These are phyloP conservation scores for Knufia fluminis DNA, from an alignment of 2,329 filamentous ascomycete species.

Conservation along the genomic window DNA sequence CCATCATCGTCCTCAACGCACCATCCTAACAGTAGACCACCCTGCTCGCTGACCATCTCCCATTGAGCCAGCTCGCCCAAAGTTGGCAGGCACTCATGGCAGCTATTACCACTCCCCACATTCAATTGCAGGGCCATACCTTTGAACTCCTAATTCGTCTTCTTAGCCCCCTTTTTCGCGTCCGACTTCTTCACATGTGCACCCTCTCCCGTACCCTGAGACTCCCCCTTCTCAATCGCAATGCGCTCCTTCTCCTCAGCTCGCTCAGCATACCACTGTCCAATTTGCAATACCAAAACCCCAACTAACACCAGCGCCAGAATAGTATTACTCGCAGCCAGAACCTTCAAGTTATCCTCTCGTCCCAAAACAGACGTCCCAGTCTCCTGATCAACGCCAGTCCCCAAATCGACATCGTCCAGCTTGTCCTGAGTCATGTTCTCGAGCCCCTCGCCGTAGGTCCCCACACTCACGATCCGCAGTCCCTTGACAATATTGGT, in stretches of 20 bases:
- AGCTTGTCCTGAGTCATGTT: constrained; percentile 27
- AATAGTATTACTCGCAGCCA: constrained; percentile 93
- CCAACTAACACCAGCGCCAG: constrained; percentile 84
- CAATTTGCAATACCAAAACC: constrained; percentile 84
- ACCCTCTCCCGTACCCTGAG: constrained; percentile 22
- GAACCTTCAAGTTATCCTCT: constrained; percentile 82
- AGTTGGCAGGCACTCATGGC: too few relatives aligned
- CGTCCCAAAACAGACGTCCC: constrained; percentile 56
- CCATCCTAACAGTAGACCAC: too few relatives aligned
- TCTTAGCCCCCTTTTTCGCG: neutral
- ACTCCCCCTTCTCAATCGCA: too few relatives aligned
- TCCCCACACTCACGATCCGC: constrained; percentile 65
- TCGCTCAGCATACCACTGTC: constrained; percentile 96
- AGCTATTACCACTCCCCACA: too few relatives aligned
- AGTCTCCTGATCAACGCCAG: constrained; percentile 27
- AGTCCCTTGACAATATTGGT: constrained; percentile 95
- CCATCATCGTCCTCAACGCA: too few relatives aligned
- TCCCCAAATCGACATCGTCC: constrained; percentile 25
- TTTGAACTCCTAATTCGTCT: constrained; percentile 9
- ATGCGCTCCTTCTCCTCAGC: constrained; percentile 75
- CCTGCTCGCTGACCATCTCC: too few relatives aligned
- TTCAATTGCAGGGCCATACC: too few relatives aligned
- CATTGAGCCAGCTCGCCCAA: too few relatives aligned
- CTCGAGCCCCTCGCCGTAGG: constrained; percentile 42
- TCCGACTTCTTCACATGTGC: neutral